phyloP scores from a whole-genome alignment of 2,329 filamentous ascomycete genomes.

The Pezizomycotina sp. region DNA sequence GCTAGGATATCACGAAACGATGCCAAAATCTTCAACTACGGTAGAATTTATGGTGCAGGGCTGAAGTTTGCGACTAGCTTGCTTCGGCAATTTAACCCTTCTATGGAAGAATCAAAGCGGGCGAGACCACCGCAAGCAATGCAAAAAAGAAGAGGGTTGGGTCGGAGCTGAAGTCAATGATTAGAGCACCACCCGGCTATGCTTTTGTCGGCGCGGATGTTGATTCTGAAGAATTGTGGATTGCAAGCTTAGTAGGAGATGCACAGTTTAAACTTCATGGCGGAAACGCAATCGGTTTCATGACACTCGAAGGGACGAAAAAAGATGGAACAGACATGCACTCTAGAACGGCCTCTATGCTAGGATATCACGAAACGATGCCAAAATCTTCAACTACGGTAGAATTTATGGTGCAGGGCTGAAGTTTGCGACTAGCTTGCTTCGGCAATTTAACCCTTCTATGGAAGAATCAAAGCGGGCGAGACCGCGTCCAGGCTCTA shows the following conservation, averaged over 20 bases:
- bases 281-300: conserved; percentile 94
- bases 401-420: conserved; percentile 96
- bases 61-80: conserved; percentile 82
- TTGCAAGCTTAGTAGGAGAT: conserved; percentile 85
- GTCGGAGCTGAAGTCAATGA: conserved; percentile 93
- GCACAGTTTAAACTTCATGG: conserved; percentile 89
- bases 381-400: conserved; percentile 97
- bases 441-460: conserved; percentile 81
- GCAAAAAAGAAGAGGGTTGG: conserved; percentile 92
- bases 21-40: conserved; percentile 97
- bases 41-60: conserved; percentile 94
- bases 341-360: conserved; percentile 63
- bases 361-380: conserved; percentile 92
- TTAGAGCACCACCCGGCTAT: conserved; percentile 77
- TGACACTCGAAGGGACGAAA: conserved; percentile 95
- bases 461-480: conserved; percentile 63
- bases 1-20: conserved; percentile 87
- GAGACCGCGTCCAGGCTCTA: conserved; percentile 68
- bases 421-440: conserved; percentile 75
- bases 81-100: conserved; percentile 82
- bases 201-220: conserved; percentile 93
- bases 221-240: conserved; percentile 95
- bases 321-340: conserved; percentile 44
- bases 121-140: conserved; percentile 88
- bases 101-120: conserved; percentile 62